phyloP scores from a whole-genome alignment of 768 basidiomycete species.

The Mycena capillaripes region DNA sequence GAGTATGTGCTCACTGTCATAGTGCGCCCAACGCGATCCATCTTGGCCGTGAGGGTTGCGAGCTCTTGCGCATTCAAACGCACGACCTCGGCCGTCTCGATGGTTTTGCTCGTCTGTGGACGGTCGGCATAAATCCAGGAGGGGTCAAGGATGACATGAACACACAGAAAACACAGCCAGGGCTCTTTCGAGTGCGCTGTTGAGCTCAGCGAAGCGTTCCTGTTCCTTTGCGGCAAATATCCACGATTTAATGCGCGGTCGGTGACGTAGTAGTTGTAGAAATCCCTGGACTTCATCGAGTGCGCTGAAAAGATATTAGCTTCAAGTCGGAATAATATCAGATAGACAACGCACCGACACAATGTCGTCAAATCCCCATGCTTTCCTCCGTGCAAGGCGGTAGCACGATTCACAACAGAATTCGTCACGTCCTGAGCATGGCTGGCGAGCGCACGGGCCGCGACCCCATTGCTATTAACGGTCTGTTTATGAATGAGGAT shows the following conservation, averaged over 20 bases:
- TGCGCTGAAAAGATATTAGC: not conserved
- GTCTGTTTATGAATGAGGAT: not conserved
- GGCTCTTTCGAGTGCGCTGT: slow-evolving; percentile 10
- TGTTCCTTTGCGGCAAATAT: not conserved
- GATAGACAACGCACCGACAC: not conserved
- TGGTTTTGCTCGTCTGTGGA: not conserved
- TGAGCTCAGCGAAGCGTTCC: not conserved
- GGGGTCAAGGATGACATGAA: not conserved
- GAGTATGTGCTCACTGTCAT: not conserved
- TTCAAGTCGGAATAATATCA: not conserved
- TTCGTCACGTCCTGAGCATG: not conserved
- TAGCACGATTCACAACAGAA: not conserved
- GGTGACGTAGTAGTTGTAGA: not conserved
- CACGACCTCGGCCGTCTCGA: not conserved
- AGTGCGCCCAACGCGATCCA: not conserved
- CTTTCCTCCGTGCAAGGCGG: not conserved
- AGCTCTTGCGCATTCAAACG: not conserved
- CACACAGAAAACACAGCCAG: not conserved
- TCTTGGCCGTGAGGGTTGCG: not conserved
- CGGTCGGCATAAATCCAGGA: not conserved
- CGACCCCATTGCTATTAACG: not conserved
- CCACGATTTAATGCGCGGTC: not conserved
- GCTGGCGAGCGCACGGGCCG: not conserved
- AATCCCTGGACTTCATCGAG: not conserved
- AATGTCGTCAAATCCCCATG: not conserved